Evolutionary conservation across 306 rosid species (phyloP).

Genomic region (Senna siamea): DNA sequence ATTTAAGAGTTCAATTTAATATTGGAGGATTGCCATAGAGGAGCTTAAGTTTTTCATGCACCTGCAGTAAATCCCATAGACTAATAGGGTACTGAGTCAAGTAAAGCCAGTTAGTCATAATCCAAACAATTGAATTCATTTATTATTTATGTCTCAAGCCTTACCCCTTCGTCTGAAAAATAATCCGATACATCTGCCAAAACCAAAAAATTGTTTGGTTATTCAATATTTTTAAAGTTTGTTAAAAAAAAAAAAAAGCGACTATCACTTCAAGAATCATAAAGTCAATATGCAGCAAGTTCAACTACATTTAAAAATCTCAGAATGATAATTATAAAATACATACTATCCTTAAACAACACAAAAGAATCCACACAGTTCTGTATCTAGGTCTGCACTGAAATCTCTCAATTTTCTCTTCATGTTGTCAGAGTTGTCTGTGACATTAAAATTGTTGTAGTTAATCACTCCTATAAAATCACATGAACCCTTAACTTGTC

Average conservation of each 20-base stretch:
- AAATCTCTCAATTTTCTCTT: constrained; percentile 47
- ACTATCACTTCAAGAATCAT: background rate
- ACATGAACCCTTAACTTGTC: constrained; percentile 58
- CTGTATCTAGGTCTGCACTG: constrained; percentile 39
- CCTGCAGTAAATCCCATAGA: background rate
- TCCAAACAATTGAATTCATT: background rate
- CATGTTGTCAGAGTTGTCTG: constrained; percentile 44
- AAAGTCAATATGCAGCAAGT: too few species aligned
- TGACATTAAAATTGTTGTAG: constrained; percentile 33
- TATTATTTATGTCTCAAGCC: background rate
- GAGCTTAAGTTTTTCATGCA: constrained; percentile 51
- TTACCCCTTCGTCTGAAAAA: constrained; percentile 43
- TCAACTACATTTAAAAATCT: too few species aligned
- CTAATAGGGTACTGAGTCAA: constrained; percentile 40
- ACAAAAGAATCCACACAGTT: constrained; percentile 19
- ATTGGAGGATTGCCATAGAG: constrained; percentile 64
- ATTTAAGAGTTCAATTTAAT: background rate
- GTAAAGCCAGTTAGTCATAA: constrained; percentile 21
- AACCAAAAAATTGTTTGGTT: constrained; percentile 15
- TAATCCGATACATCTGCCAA: constrained; percentile 35
- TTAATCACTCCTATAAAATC: constrained; percentile 67
- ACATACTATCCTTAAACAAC: background rate
- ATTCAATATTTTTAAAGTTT: background rate
- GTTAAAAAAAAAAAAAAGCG: background rate
- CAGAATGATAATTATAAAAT: too few species aligned